phyloP scores from a whole-genome alignment of 164 flowering plant species.

The Piper betle region DNA sequence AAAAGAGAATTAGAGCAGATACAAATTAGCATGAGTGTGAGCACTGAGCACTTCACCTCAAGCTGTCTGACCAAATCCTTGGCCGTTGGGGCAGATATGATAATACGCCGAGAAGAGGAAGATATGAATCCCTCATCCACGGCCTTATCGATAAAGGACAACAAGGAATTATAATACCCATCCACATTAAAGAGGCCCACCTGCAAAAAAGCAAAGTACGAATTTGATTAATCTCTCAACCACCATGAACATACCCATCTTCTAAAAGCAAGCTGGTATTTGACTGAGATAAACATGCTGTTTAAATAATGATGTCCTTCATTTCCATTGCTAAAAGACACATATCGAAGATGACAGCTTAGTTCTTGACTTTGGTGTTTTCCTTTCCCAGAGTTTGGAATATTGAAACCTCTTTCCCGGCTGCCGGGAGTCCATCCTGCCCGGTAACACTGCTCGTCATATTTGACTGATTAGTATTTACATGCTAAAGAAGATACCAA shows the following conservation, averaged over 20 bases:
- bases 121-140: constrained; percentile 93
- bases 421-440: neutral
- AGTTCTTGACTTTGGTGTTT: neutral
- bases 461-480: neutral
- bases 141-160: constrained; percentile 78
- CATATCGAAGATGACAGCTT: neutral
- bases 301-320: too few species aligned
- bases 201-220: constrained; percentile 18
- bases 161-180: constrained; percentile 68
- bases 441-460: neutral
- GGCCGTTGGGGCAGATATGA: constrained; percentile 83
- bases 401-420: neutral
- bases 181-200: constrained; percentile 92
- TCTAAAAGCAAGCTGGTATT: neutral
- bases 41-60: constrained; percentile 32
- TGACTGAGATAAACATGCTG: neutral
- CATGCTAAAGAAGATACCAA: neutral
- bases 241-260: neutral
- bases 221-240: neutral
- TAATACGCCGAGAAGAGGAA: constrained; percentile 77
- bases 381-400: neutral
- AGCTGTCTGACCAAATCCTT: constrained; percentile 53
- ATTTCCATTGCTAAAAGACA: neutral
- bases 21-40: neutral
- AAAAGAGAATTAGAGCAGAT: too few species aligned